Evolutionary conservation across 305 asterid genomes (phyloP).

Genomic region (Solanum aculeatissimum): DNA sequence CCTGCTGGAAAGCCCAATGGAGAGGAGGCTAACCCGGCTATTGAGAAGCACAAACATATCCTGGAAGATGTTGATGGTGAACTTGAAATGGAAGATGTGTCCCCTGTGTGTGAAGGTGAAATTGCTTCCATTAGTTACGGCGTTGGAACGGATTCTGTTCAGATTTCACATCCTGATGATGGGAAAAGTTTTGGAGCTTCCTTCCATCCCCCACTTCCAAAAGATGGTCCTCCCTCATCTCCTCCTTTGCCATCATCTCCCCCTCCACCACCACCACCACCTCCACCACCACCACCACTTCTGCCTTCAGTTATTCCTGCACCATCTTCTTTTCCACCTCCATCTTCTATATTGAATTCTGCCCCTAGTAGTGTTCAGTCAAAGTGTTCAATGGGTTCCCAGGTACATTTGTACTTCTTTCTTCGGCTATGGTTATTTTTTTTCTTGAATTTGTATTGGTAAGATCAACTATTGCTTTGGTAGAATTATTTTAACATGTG

Average conservation of each 20-base stretch:
- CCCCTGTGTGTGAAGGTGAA: constrained; percentile 51
- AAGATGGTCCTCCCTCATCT: constrained; percentile 31
- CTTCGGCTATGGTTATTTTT: not conserved
- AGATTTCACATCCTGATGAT: constrained; percentile 18
- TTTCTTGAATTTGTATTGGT: not conserved
- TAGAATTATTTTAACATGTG: not conserved
- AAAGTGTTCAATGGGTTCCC: constrained; percentile 31
- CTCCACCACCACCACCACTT: constrained; percentile 26
- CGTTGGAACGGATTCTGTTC: constrained; percentile 18
- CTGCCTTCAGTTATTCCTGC: constrained; percentile 14
- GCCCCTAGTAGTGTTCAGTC: constrained; percentile 23
- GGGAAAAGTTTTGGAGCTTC: constrained; percentile 18
- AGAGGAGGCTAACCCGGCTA: constrained; percentile 19
- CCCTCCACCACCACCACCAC: constrained; percentile 32
- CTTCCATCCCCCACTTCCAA: constrained; percentile 35
- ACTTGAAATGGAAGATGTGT: constrained; percentile 96
- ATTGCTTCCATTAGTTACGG: constrained; percentile 25
- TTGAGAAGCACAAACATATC: constrained; percentile 64
- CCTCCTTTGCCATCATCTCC: constrained; percentile 40
- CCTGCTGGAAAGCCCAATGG: constrained; percentile 34
- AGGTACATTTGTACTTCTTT: constrained; percentile 21
- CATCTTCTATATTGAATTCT: constrained; percentile 11
- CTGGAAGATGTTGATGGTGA: constrained; percentile 92
- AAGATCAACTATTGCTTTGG: not conserved
- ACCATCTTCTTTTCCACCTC: constrained; percentile 27